Base-by-base conservation (phyloP, 441 rosid genomes). In the Adansonia rubrostipa region DNA sequence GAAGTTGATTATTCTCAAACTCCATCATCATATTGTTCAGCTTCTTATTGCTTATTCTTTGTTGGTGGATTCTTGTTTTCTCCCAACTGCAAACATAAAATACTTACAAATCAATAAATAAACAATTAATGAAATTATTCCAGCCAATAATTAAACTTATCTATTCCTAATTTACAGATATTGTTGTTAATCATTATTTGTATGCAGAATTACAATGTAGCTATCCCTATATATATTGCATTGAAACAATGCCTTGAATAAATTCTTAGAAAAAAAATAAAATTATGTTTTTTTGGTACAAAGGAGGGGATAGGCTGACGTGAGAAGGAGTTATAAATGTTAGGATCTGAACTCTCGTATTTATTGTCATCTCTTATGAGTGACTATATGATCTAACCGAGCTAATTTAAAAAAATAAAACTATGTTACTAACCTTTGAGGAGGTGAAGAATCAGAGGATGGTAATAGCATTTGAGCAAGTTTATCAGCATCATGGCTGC, bases 21-120 rank as follows among this genome's bases (percentile, higher is more conserved):
- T 85, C 78, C 74, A 84, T 84, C 89, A 87, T 88, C 81, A 87
- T 13, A 67, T 88, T 82, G 81, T 86, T 87, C 73, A 91, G 67
- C 77, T 91, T 91, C 88, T 87, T 88, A 86, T 83, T 85, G 87
- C 90, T 85, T 76, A 89, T 82, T 85, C 84, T 86, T 73, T 86
- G 91, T 14, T 85, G 87, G 20, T 80, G 72, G 19, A 83, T 75
- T 56, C 78, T 80, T 75, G 61, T 44, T n/a, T 86, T 89, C 65
- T 84, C 86, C 51, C 51, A 77, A 56, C 91, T 84, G 86, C 78
- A 56, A 24, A 0, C n/a, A 63, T 54, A 36, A 40, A 36, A 57
- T 3, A 50, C 3, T 36, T 14, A 20, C 22, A 4, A 51, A 71
- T 71, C 45, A 51, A 14, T 71, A 50, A 70, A 70, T 8, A 22